phyloP scores from a whole-genome alignment of 2,329 filamentous ascomycete species.

The Chaetomiaceae sp. region DNA sequence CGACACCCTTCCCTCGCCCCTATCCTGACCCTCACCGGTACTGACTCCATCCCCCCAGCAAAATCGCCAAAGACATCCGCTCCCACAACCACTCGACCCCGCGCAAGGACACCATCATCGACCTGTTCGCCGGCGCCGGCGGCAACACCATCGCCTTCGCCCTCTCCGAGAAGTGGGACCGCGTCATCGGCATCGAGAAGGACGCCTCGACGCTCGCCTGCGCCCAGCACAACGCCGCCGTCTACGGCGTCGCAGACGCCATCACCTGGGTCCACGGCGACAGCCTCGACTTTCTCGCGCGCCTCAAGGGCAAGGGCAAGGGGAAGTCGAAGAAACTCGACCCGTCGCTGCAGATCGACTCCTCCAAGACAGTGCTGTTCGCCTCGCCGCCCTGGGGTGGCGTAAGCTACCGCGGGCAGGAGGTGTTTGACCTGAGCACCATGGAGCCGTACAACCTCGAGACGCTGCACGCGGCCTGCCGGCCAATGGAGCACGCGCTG shows the following conservation, averaged over 20 bases:
- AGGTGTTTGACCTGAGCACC: slow-evolving; percentile 74
- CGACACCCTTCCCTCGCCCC: slow-evolving; percentile 24
- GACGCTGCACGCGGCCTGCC: slow-evolving; percentile 60
- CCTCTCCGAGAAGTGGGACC: slow-evolving; percentile 70
- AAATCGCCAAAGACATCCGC: slow-evolving; percentile 69
- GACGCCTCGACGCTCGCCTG: slow-evolving; percentile 77
- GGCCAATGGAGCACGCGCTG: slow-evolving; percentile 59
- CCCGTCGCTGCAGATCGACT: slow-evolving; percentile 39
- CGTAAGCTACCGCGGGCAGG: slow-evolving; percentile 50
- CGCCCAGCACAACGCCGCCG: slow-evolving; percentile 82
- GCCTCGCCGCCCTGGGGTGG: slow-evolving; percentile 60
- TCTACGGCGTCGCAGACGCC: slow-evolving; percentile 72
- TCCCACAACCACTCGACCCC: slow-evolving; percentile 46
- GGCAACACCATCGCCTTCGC: slow-evolving; percentile 97
- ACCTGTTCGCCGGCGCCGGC: slow-evolving; percentile 86
- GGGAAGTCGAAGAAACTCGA: slow-evolving; percentile 28
- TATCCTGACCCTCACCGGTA: not conserved
- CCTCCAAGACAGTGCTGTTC: slow-evolving; percentile 45
- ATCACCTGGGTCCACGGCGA: slow-evolving; percentile 87
- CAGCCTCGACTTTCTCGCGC: slow-evolving; percentile 70
- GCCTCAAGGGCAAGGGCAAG: slow-evolving; percentile 4
- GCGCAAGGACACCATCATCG: slow-evolving; percentile 62
- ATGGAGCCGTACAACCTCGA: slow-evolving; percentile 84
- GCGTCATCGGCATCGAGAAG: slow-evolving; percentile 84
- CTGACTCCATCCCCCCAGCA: slow-evolving; percentile 41